Conservation (phyloP, 2,329 filamentous ascomycete genomes). For the Nemania diffusa region DNA sequence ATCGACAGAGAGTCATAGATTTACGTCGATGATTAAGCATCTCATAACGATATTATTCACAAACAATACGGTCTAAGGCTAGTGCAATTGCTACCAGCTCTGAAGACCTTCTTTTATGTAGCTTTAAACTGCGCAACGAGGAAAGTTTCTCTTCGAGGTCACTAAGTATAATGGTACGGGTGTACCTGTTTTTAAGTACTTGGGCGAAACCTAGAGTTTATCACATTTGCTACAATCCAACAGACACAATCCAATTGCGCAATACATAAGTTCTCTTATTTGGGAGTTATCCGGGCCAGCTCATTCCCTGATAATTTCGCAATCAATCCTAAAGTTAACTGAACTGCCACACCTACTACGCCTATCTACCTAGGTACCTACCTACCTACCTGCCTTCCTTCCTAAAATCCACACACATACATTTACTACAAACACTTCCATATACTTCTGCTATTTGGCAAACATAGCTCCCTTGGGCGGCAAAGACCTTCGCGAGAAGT, state of each 20-base stretch:
- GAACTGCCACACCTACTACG: neutral
- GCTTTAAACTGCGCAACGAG: neutral
- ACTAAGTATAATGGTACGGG: constrained; percentile 13
- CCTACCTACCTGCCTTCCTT: too few species aligned
- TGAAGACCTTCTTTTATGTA: neutral
- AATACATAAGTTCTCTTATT: neutral
- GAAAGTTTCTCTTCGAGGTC: constrained; percentile 1
- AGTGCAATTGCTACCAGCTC: neutral
- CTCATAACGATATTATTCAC: constrained; percentile 8
- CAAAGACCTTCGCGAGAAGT: neutral
- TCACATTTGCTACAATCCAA: neutral
- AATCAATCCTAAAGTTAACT: neutral
- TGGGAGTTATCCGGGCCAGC: constrained; percentile 8
- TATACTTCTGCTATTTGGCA: neutral
- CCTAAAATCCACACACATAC: neutral
- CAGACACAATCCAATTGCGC: constrained; percentile 1
- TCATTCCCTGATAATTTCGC: neutral
- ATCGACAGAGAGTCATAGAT: neutral
- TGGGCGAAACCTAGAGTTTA: too few species aligned
- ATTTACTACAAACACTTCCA: neutral
- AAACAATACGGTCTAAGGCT: constrained; percentile 1
- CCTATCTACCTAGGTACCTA: too few species aligned
- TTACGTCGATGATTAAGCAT: neutral
- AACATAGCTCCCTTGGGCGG: neutral
- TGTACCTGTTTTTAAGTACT: neutral